phyloP scores from a whole-genome alignment of 148 eudicot genomes.

The Chenopodium berlandieri region DNA sequence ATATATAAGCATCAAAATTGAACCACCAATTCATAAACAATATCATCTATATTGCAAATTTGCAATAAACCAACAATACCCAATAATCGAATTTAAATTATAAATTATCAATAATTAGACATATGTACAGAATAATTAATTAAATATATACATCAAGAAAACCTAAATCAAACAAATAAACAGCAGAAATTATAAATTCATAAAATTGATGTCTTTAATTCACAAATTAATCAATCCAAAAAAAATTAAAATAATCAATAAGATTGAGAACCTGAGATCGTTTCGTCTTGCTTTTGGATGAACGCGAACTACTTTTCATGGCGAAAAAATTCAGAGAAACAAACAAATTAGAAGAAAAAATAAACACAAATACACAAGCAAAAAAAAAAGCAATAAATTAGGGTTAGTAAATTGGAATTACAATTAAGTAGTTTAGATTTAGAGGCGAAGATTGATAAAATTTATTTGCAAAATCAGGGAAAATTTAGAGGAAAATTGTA shows the following conservation, averaged over 20 bases:
- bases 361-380: background rate
- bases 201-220: conserved; percentile 8
- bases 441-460: background rate
- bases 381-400: background rate
- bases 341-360: background rate
- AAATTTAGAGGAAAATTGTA: background rate
- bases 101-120: background rate
- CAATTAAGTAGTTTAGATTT: background rate
- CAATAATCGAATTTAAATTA: background rate
- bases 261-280: conserved; percentile 43
- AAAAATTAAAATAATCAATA: background rate
- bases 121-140: no score
- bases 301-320: conserved; percentile 28
- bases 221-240: background rate
- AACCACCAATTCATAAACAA: conserved; percentile 5
- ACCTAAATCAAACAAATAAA: background rate
- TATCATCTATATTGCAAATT: background rate
- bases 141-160: background rate
- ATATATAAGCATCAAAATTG: conserved; percentile 10
- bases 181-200: background rate
- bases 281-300: conserved; percentile 46
- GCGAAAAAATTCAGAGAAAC: conserved; percentile 4
- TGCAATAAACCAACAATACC: background rate
- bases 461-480: background rate
- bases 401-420: background rate